Percentiles rank a stretch among this genome's conserved stretches.
Conservation (phyloP, 2,329 filamentous ascomycete genomes). For the Penicillium expansum region DNA sequence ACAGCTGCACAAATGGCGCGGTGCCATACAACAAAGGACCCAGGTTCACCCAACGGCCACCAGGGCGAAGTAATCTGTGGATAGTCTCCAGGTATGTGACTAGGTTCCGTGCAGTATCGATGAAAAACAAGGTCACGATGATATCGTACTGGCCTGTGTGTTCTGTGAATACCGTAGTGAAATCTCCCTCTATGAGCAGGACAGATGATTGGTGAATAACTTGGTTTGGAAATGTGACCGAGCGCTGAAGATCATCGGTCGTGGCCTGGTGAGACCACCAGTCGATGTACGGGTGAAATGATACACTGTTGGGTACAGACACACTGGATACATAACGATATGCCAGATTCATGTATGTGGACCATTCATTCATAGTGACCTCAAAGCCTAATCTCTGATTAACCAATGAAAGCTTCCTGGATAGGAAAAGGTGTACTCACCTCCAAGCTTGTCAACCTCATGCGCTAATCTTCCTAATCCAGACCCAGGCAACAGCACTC, state of each 20-base stretch:
- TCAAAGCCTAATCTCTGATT: constrained; percentile 42
- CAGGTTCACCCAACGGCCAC: constrained; percentile 57
- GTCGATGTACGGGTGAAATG: constrained; percentile 54
- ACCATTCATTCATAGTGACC: constrained; percentile 59
- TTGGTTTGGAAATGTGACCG: constrained; percentile 48
- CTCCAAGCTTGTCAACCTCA: constrained; percentile 48
- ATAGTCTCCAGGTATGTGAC: constrained; percentile 57
- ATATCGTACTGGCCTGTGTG: constrained; percentile 44
- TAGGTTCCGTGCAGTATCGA: constrained; percentile 59
- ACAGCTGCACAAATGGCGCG: constrained; percentile 55
- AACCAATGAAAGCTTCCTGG: neutral
- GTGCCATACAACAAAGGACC: constrained; percentile 57
- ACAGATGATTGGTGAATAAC: constrained; percentile 38
- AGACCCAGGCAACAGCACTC: constrained; percentile 53
- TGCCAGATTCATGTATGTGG: constrained; percentile 56
- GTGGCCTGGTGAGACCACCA: constrained; percentile 57
- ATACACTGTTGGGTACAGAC: constrained; percentile 13
- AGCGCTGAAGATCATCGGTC: constrained; percentile 48
- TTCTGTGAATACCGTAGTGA: constrained; percentile 44
- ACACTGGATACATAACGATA: constrained; percentile 51
- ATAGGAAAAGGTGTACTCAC: constrained; percentile 20
- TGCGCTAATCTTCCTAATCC: constrained; percentile 54
- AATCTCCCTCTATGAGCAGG: constrained; percentile 53
- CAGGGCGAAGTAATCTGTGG: constrained; percentile 45
- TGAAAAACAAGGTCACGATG: constrained; percentile 59